These are phyloP conservation scores for Aristolochia fimbriata DNA, from an alignment of 164 flowering plant species.

Conservation along the genomic window DNA sequence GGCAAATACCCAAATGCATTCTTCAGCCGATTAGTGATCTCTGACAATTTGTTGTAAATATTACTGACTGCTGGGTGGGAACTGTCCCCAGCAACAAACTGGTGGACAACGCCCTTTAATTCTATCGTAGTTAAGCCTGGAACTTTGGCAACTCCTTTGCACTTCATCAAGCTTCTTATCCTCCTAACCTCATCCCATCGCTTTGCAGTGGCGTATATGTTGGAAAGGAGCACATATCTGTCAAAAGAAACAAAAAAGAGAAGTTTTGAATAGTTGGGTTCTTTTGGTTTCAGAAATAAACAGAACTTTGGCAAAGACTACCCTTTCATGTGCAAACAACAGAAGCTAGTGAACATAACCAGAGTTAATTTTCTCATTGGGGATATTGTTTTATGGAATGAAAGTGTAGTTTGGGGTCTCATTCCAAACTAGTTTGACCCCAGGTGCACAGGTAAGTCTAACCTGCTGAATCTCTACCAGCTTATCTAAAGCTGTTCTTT, in stretches of 20 bases:
- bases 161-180: conserved; percentile 17
- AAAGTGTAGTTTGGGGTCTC: no score
- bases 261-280: neutral
- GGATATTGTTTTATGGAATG: no score
- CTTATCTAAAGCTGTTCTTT: no score
- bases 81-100: conserved; percentile 17
- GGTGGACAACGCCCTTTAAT: conserved; percentile 20
- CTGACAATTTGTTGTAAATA: conserved; percentile 16
- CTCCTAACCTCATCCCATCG: conserved; percentile 17
- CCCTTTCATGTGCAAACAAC: no score
- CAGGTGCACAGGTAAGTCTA: no score
- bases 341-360: no score
- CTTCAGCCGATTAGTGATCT: conserved; percentile 16
- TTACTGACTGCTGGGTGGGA: conserved; percentile 14
- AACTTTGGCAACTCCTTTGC: conserved; percentile 11
- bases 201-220: conserved; percentile 17
- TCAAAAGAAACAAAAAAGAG: neutral
- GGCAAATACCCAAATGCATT: conserved; percentile 17
- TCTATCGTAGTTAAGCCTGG: conserved; percentile 27
- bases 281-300: no score
- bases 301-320: no score
- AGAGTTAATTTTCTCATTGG: no score
- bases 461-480: no score
- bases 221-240: conserved; percentile 24
- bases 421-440: no score